Base-by-base conservation (phyloP, 2,329 filamentous ascomycete species). In the Nemania sp. region DNA sequence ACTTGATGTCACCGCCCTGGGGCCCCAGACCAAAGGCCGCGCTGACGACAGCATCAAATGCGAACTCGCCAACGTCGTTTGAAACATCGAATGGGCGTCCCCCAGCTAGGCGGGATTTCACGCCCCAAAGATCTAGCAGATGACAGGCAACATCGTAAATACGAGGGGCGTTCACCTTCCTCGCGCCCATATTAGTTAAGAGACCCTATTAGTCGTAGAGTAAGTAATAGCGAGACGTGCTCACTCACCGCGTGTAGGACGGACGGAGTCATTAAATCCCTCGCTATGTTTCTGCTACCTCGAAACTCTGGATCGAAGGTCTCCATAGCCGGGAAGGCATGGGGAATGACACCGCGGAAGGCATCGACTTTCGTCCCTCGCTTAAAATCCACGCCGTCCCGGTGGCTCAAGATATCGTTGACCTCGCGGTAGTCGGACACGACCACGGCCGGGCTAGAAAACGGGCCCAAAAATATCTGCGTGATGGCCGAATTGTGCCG, bases 341-440 rank as follows among this genome's bases (percentile, higher is more conserved):
- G 54, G 1, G 45, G 45, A 2, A 57, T 20, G 18, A 57, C n/a
- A 2, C 54, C 54, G 2, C 10, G 13, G 21, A 57, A 57, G 5
- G 9, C 54, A 20, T 49, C 37, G 4, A 45, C 46, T 20, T 55
- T 55, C 5, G 13, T 35, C 10, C 37, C 45, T 1, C 54, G 18
- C n/a, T 48, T 32, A 21, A 48, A 48, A 12, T 48, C 43, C 13
- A 40, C 37, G 45, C 21, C 43, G 15, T 40, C 54, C 4, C 46
- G 15, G 20, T 50, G 9, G 13, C 11, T 40, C 12, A 57, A 11
- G 7, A 57, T 57, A n/a, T 57, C 54, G 46, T 42, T 32, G 13
- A 50, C 54, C 25, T 57, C 54, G 1, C 54, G 54, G 37, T 57
- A 50, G 37, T 57, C 54, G 3, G 54, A 57, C 12, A 57, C 7